Conservation (phyloP, 306 rosid species). For the Potentilla sterilis region DNA sequence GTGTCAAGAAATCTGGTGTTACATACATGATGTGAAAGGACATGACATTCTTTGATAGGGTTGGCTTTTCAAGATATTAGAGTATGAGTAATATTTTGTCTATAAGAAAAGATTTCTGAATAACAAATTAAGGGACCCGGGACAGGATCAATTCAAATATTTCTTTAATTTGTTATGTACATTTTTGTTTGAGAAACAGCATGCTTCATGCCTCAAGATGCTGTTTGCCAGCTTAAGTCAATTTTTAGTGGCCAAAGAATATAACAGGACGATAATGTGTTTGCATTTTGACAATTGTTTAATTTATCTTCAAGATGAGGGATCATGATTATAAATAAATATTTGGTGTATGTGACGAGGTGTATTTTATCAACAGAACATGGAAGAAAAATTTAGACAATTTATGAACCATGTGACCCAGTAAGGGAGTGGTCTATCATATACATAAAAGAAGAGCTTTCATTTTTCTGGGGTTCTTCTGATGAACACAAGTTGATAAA, state of each 20-base stretch:
- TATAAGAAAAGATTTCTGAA: constrained; percentile 5
- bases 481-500: background rate
- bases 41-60: background rate
- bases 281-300: background rate
- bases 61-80: background rate
- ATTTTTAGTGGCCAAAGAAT: background rate
- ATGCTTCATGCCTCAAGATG: constrained; percentile 16
- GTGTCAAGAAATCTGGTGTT: background rate
- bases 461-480: background rate
- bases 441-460: background rate
- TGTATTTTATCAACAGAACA: too few species aligned
- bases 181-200: background rate
- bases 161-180: background rate
- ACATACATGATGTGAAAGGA: background rate
- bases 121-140: background rate
- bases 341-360: background rate
- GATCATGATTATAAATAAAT: background rate
- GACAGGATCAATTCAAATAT: constrained; percentile 1
- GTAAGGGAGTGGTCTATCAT: background rate
- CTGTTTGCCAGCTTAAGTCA: background rate
- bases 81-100: background rate
- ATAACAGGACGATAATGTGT: background rate
- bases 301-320: background rate
- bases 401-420: background rate
- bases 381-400: background rate